Conservation (phyloP, 768 basidiomycete genomes). For the Lactarius indigo region DNA sequence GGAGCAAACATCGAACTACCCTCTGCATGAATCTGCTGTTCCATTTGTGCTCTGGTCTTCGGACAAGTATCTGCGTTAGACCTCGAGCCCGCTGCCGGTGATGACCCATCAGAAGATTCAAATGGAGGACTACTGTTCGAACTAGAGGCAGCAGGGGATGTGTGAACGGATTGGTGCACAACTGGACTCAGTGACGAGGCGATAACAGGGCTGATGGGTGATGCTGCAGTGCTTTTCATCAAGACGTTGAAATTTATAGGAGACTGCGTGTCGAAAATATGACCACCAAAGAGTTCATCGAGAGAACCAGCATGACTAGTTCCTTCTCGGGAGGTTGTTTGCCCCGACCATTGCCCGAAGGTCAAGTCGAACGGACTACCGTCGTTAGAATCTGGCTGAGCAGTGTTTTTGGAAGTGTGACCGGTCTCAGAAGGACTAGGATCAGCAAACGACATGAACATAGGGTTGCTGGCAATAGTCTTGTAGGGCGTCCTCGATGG, state of each 20-base stretch:
- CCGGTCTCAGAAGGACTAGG: conserved; percentile 31
- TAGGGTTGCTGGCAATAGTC: conserved; percentile 78
- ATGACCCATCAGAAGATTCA: conserved; percentile 26
- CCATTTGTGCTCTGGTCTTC: conserved; percentile 52
- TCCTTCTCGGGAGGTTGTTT: conserved; percentile 27
- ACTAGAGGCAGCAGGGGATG: not conserved
- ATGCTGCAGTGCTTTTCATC: conserved; percentile 26
- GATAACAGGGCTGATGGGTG: conserved; percentile 36
- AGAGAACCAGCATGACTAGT: conserved; percentile 36
- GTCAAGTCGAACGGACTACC: conserved; percentile 45
- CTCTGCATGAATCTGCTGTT: conserved; percentile 44
- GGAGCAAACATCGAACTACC: conserved; percentile 62
- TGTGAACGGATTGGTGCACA: conserved; percentile 39
- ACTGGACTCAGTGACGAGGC: conserved; percentile 50
- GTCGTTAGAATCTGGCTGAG: conserved; percentile 13
- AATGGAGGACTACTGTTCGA: conserved; percentile 28
- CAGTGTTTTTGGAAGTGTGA: conserved; percentile 16
- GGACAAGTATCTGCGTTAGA: conserved; percentile 37
- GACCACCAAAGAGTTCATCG: conserved; percentile 47
- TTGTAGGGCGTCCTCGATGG: conserved; percentile 56
- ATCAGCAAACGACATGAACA: conserved; percentile 77
- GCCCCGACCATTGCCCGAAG: conserved; percentile 36
- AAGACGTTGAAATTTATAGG: conserved; percentile 21
- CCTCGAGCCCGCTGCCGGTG: conserved; percentile 26
- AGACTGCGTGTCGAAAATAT: conserved; percentile 33